Evolutionary conservation across 495 filamentous ascomycete genomes (phyloP), one percentile per base, ranked within the genome.

Genomic region (Podospora tetraspora): DNA sequence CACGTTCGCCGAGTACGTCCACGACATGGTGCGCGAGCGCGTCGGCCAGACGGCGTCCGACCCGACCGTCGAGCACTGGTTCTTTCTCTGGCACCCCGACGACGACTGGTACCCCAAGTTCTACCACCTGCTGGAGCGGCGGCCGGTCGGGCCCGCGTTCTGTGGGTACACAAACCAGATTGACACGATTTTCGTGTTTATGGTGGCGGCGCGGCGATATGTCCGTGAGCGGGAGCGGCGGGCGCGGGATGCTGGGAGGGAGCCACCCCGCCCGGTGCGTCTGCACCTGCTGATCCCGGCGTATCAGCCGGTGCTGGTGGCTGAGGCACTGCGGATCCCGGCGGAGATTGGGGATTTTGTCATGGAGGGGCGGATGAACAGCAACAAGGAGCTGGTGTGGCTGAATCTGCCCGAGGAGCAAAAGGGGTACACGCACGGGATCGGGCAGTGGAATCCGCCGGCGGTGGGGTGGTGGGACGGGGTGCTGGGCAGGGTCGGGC

Each of bases 111-210:
- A 73, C 37, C 71, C 71, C 24, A 59, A 58, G 24, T 73, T 73
- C 22, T 73, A 68, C 64, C 71, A 73, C 57, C 66, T 73, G 16
- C 57, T 73, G 34, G 68, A 73, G 61, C 57, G 71, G 57, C 64
- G 68, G 34, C 71, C 71, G 21, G 59, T 73, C 56, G 71, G 68
- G 2, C 59, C 71, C 30, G 56, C 37, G 1, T 73, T 73, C 10
- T 73, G 71, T 61, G 71, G 71, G 21, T 73, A 73, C 63, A 73
- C 71, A 12, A 73, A 73, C 69, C 71, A 73, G 69, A 73, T 73
- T 16, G 71, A 73, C 63, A 70, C 71, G 1, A 66, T 66, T 13
- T 73, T 73, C 16, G 68, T 73, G 30, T 73, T 73, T 34, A 73
- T 73, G 71, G 58, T 73, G 25, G 71, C 71, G 4, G 71, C 68